A percentile compares a stretch with the other conserved stretches of the same genome.
Conservation (phyloP, 2,329 filamentous ascomycete species). For the Colletotrichum gigasporum region DNA sequence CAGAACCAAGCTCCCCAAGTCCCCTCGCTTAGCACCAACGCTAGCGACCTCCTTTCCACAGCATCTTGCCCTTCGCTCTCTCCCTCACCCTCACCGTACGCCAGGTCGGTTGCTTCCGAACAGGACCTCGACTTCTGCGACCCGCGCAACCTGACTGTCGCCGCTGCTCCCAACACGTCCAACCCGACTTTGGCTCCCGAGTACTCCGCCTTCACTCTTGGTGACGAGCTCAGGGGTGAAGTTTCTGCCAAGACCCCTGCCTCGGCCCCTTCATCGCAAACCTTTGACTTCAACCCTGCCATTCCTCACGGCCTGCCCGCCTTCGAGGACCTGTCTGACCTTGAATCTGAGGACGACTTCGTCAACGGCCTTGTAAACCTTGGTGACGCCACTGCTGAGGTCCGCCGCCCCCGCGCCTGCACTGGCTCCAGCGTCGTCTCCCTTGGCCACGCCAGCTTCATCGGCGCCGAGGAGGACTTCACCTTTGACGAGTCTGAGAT, state of each 20-base stretch:
- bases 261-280: constrained; percentile 47
- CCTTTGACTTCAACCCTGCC: constrained; percentile 63
- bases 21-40: constrained; percentile 70
- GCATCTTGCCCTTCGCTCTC: constrained; percentile 87
- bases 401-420: constrained; percentile 75
- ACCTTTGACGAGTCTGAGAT: constrained; percentile 76
- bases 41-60: constrained; percentile 77
- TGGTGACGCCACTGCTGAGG: constrained; percentile 54
- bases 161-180: constrained; percentile 52
- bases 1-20: constrained; percentile 57
- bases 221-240: constrained; percentile 67
- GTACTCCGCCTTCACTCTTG: constrained; percentile 72
- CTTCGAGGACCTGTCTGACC: constrained; percentile 88
- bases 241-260: constrained; percentile 58
- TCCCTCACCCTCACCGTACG: constrained; percentile 84
- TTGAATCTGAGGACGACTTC: constrained; percentile 68
- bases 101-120: constrained; percentile 74
- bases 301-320: constrained; percentile 69
- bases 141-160: constrained; percentile 86
- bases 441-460: constrained; percentile 80
- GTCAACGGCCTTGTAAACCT: constrained; percentile 37
- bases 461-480: constrained; percentile 75
- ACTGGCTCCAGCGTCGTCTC: constrained; percentile 75
- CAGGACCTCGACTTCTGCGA: constrained; percentile 88
- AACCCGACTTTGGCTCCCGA: constrained; percentile 65